Evolutionary conservation across 805 yeast genomes (phyloP).

Genomic region (Metschnikowia borealis): DNA sequence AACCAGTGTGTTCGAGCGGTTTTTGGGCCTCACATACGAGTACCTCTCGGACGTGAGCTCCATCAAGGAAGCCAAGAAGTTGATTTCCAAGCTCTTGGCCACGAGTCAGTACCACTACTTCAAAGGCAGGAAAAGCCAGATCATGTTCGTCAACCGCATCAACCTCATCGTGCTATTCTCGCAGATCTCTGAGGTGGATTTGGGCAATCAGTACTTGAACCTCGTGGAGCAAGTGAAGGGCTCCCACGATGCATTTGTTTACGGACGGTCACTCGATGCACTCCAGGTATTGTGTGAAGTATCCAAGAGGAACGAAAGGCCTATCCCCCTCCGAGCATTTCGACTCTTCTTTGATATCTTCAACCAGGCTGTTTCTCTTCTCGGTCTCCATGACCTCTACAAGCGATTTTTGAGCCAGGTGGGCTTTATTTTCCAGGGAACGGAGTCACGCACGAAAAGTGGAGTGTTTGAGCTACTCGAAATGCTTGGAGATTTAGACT

Average conservation of each 20-base stretch:
- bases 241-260: slow-evolving; percentile 23
- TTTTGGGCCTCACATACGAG: slow-evolving; percentile 32
- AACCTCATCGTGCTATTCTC: slow-evolving; percentile 33
- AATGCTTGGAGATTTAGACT: slow-evolving; percentile 5
- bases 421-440: slow-evolving; percentile 9
- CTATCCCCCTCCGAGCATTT: slow-evolving; percentile 22
- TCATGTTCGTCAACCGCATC: slow-evolving; percentile 35
- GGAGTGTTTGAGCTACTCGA: slow-evolving; percentile 9
- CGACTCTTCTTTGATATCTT: slow-evolving; percentile 14
- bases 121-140: slow-evolving; percentile 23
- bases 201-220: slow-evolving; percentile 25
- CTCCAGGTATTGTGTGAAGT: slow-evolving; percentile 19
- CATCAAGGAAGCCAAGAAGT: slow-evolving; percentile 24
- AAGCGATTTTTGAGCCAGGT: slow-evolving; percentile 1
- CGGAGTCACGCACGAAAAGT: not conserved
- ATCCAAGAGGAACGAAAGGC: slow-evolving; percentile 9
- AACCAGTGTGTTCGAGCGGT: slow-evolving; percentile 30
- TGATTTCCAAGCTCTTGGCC: slow-evolving; percentile 34
- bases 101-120: slow-evolving; percentile 35
- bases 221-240: slow-evolving; percentile 23
- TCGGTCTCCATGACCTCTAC: slow-evolving; percentile 5
- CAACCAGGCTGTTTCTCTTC: slow-evolving; percentile 2
- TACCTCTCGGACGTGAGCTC: slow-evolving; percentile 26
- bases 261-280: slow-evolving; percentile 22
- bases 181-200: slow-evolving; percentile 33